A percentile compares a stretch with the other conserved stretches of the same genome.
Evolutionary conservation across 2,329 filamentous ascomycete species (phyloP).

Genomic region (Phialocephala subalpina): DNA sequence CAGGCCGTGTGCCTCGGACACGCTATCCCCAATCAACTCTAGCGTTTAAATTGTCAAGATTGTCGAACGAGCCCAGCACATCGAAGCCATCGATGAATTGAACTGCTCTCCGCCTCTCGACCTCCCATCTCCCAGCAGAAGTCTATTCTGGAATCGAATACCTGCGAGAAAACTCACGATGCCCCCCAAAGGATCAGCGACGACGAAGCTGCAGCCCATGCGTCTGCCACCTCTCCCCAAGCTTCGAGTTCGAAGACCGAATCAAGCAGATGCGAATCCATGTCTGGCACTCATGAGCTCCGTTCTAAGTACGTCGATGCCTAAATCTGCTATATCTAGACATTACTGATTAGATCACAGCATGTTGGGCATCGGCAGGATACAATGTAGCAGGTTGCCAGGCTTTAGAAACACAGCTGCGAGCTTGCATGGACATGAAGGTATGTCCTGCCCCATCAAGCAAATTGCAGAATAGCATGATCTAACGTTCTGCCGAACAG

Average conservation of each 20-base stretch:
- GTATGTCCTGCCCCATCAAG: slow-evolving; percentile 52
- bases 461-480: neutral
- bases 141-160: neutral
- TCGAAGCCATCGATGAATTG: slow-evolving; percentile 6
- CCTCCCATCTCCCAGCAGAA: neutral
- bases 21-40: slow-evolving; percentile 19
- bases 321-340: neutral
- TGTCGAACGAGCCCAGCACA: neutral
- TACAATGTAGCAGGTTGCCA: slow-evolving; percentile 68
- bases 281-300: slow-evolving; percentile 73
- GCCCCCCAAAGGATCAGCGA: slow-evolving; percentile 43
- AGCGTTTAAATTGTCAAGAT: slow-evolving; percentile 35
- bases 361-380: slow-evolving; percentile 85
- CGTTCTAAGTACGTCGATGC: slow-evolving; percentile 63
- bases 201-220: slow-evolving; percentile 43
- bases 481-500: slow-evolving; percentile 47
- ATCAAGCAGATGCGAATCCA: slow-evolving; percentile 67
- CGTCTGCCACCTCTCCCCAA: slow-evolving; percentile 65
- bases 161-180: slow-evolving; percentile 22
- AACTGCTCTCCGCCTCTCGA: neutral
- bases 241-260: slow-evolving; percentile 70
- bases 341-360: slow-evolving; percentile 50
- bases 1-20: neutral
- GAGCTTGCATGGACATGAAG: slow-evolving; percentile 82
- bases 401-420: slow-evolving; percentile 65